Evolutionary conservation across 78 protist species (phyloP), one percentile per base, ranked within the genome.

Genomic region (Goniomonas avonlea): DNA sequence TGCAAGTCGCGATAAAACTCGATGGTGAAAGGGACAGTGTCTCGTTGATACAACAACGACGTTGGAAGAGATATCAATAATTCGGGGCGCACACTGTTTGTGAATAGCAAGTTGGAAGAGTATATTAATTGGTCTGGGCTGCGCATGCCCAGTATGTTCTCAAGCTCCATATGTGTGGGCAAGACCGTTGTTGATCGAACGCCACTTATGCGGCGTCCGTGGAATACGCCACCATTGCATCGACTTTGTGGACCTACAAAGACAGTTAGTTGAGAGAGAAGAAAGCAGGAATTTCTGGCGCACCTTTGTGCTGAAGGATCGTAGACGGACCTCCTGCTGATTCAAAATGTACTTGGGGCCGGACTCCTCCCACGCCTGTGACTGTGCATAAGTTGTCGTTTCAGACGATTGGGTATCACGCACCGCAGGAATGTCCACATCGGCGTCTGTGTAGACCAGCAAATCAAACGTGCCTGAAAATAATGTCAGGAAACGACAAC

Each of bases 321-420:
- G 87, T 59, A 96, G 86, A 37, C 85, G 81, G 18, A 70, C 77
- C 60, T 70, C 90, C 97, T 81, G 81, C 34, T 93, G 61, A 15
- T 92, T 91, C 29, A 61, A 29, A 43, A 96, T 89, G 80, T 79
- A 80, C 77, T 86, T 82, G 25, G 99, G 95, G 65, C 94, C 99
- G 29, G 89, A 77, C 83, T 92, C 96, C 50, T 95, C 97, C 99
- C 98, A 95, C 58, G 85, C 66, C 25, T 68, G 79, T n/a, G n/a
- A n/a, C n/a, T n/a, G 27, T 31, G 94, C 77, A 20, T 79, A n/a
- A n/a, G n/a, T n/a, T n/a, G n/a, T n/a, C n/a, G n/a, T n/a, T n/a
- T n/a, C 85, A 0, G 23, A 25, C 23, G 68, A 18, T 1, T 1
- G 39, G 53, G 7, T 27, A 1, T n/a, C n/a, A n/a, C n/a, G n/a